Conservation (phyloP, 257 asterid species). For the Fraxinus pennsylvanica region DNA sequence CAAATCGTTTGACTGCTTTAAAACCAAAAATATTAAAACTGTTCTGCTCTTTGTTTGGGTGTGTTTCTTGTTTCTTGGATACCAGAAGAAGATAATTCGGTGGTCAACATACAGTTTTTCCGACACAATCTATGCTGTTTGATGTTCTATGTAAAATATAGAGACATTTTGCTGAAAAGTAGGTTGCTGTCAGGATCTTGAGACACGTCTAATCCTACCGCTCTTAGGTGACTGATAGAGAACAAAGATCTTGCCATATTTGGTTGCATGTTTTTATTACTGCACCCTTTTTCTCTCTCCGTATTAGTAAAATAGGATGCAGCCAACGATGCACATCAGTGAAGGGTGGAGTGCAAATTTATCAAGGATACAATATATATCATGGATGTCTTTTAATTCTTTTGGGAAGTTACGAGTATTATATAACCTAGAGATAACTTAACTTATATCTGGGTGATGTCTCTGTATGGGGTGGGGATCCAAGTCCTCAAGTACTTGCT, state of each 20-base stretch:
- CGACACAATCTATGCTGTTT: not conserved
- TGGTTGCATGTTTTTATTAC: no score
- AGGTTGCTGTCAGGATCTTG: not conserved
- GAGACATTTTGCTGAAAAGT: not conserved
- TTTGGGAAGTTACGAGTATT: not conserved
- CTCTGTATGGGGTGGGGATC: not conserved
- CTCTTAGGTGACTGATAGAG: not conserved
- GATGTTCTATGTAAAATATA: not conserved
- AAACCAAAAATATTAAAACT: not conserved
- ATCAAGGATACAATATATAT: not conserved
- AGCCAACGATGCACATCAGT: not conserved
- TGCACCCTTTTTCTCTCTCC: no score
- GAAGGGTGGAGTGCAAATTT: not conserved
- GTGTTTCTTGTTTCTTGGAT: slow-evolving; percentile 2
- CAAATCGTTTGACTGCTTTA: not conserved
- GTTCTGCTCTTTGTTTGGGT: not conserved
- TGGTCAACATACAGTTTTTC: not conserved
- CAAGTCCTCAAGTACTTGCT: not conserved
- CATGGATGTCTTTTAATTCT: not conserved
- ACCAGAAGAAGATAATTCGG: not conserved
- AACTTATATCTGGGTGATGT: not conserved
- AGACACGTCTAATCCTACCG: not conserved
- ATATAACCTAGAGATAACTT: not conserved
- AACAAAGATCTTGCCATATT: not conserved
- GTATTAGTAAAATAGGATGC: no score